Evolutionary conservation across 169 alveolate species (phyloP), one percentile per base, ranked within the genome.

Genomic region (Amoebophrya sp.): DNA sequence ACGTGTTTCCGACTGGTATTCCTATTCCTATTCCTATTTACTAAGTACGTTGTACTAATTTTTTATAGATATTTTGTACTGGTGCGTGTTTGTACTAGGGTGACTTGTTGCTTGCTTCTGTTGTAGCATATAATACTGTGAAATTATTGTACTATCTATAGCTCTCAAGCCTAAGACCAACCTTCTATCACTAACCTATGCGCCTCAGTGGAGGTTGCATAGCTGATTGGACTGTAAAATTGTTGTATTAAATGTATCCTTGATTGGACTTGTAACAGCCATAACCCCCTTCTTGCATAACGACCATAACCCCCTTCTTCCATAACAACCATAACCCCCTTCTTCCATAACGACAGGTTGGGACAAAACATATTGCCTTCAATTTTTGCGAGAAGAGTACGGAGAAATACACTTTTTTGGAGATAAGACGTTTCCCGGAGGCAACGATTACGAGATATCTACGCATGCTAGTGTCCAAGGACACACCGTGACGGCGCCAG

Each of bases 381-480:
- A 94, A 89, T 97, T 95, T 93, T 83, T 97, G 39, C 96, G 95
- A 90, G 95, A 95, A 29, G 93, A 90, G n/a, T 98, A 93, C 94
- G 97, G 95, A 41, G 97, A 97, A 91, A 95, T 98, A 33, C 97
- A 97, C 54, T 98, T 98, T 95, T 98, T 97, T 93, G 99, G 99
- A 33, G 99, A 98, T 94, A 96, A 95, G 89, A 97, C 98, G 65
- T 92, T 91, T 47, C 96, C 94, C 77, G 97, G 95, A 78, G 99
- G 99, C 40, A 98, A 98, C 94, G 99, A 98, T 94, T 95, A 96
- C 94, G 99, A 98, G 94, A 96, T 98, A 47, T 98, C 89, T 92
- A 89, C 89, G 41, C 97, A 97, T 90, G 96, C 94, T 41, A 96
- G 99, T 90, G 98, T 98, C n/a, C 94, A 96, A 41, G 99, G 99